A percentile compares a stretch with the other conserved stretches of the same genome.
These are phyloP conservation scores for Pichia rugopelliculosa DNA, from an alignment of 805 yeast species.

Conservation along the genomic window DNA sequence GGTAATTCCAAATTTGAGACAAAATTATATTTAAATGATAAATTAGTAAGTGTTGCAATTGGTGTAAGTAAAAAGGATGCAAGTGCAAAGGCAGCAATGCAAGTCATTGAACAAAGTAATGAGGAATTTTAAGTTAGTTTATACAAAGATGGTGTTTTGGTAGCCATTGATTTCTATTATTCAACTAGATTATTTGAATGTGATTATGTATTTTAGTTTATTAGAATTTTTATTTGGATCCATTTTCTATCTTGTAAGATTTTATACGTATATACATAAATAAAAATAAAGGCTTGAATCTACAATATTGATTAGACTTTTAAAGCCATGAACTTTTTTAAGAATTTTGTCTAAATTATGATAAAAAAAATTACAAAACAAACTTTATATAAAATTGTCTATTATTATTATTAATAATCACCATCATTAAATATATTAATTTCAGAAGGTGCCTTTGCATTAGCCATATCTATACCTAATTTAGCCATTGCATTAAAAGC, in stretches of 20 bases:
- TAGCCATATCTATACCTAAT: conserved; percentile 35
- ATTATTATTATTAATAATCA: conserved; percentile 31
- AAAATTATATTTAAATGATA: background rate
- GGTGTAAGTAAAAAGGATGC: conserved; percentile 10
- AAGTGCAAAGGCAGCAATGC: conserved; percentile 9
- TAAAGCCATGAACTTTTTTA: no score
- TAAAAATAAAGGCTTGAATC: no score
- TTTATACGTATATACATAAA: no score
- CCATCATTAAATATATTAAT: conserved; percentile 52
- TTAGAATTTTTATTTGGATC: no score
- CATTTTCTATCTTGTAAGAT: no score
- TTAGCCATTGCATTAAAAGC: conserved; percentile 53
- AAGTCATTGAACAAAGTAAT: conserved; percentile 2
- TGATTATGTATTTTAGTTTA: no score
- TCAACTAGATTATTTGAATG: no score
- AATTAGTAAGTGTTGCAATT: conserved; percentile 1
- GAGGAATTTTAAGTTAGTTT: background rate
- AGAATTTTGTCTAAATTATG: no score
- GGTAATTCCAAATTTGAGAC: conserved; percentile 4
- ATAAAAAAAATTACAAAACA: background rate
- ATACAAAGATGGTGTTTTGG: no score
- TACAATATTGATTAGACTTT: no score
- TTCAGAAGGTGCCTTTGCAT: conserved; percentile 73
- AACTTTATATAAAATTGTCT: no score
- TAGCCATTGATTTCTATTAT: no score